A percentile compares a stretch with the other conserved stretches of the same genome.
Evolutionary conservation across 2,329 filamentous ascomycete species (phyloP).

Genomic region (Botryotinia calthae): DNA sequence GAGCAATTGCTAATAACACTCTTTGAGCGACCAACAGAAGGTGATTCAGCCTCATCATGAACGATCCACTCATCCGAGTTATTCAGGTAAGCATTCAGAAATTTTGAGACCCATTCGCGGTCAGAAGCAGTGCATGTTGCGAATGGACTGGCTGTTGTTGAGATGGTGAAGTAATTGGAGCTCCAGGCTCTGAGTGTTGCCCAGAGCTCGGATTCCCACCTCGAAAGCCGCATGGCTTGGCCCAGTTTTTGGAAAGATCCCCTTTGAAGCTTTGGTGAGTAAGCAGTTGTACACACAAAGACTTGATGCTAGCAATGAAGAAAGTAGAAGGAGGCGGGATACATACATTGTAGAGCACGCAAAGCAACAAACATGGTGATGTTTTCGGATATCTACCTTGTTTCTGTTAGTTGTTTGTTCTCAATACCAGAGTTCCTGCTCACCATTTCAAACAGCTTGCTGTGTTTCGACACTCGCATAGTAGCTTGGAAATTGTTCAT

Average conservation of each 20-base stretch:
- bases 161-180: constrained; percentile 66
- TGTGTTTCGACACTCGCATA: neutral
- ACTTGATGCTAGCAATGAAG: neutral
- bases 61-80: neutral
- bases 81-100: neutral
- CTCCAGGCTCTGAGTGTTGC: constrained; percentile 49
- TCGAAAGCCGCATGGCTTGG: constrained; percentile 38
- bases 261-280: neutral
- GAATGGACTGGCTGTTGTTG: constrained; percentile 66
- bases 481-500: neutral
- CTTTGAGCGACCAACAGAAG: neutral
- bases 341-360: neutral
- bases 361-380: neutral
- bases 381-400: neutral
- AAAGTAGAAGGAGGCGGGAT: too few relatives aligned
- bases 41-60: neutral
- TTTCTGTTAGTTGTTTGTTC: neutral
- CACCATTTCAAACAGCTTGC: too few relatives aligned
- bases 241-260: neutral
- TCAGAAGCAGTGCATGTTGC: constrained; percentile 43
- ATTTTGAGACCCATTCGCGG: neutral
- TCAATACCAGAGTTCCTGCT: neutral
- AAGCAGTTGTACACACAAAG: neutral
- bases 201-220: constrained; percentile 60
- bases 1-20: neutral